Percentiles rank a stretch among this genome's conserved stretches.
Evolutionary conservation across 768 basidiomycete genomes (phyloP).

Genomic region (Lentinula boryana): DNA sequence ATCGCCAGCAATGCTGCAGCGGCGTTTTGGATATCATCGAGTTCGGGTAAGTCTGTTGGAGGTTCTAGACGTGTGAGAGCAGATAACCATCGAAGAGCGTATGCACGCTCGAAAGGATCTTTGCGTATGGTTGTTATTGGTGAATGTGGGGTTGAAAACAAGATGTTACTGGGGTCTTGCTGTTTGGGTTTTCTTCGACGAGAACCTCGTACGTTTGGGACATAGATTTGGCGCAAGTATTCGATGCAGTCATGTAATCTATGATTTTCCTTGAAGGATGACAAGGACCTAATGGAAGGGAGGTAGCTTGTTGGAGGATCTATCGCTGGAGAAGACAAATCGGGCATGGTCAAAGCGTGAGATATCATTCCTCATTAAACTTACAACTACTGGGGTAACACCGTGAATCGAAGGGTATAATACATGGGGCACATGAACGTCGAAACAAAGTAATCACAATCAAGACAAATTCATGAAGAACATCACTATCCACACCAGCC

Average conservation of each 20-base stretch:
- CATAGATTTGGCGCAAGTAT: slow-evolving; percentile 52
- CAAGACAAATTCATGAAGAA: background rate
- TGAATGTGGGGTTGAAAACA: background rate
- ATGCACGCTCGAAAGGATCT: slow-evolving; percentile 66
- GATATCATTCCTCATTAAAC: background rate
- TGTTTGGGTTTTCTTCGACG: slow-evolving; percentile 21
- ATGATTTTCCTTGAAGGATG: slow-evolving; percentile 17
- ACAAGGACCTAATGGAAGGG: slow-evolving; percentile 45
- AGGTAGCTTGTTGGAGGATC: slow-evolving; percentile 45
- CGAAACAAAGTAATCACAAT: background rate
- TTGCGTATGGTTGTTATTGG: slow-evolving; percentile 23
- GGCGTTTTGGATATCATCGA: slow-evolving; percentile 38
- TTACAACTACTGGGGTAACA: background rate
- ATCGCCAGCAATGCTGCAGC: slow-evolving; percentile 61
- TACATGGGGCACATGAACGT: background rate
- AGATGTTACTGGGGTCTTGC: background rate
- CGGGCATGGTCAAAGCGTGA: slow-evolving; percentile 1
- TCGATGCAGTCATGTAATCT: slow-evolving; percentile 35
- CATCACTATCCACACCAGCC: background rate
- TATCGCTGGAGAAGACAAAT: background rate
- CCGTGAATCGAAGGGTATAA: no score
- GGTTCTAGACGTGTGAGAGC: slow-evolving; percentile 36
- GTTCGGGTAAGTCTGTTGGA: slow-evolving; percentile 12
- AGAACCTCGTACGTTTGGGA: slow-evolving; percentile 57
- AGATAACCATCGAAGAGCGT: slow-evolving; percentile 71